phyloP scores from a whole-genome alignment of 768 basidiomycete genomes.

The Phylloporus arenicola region DNA sequence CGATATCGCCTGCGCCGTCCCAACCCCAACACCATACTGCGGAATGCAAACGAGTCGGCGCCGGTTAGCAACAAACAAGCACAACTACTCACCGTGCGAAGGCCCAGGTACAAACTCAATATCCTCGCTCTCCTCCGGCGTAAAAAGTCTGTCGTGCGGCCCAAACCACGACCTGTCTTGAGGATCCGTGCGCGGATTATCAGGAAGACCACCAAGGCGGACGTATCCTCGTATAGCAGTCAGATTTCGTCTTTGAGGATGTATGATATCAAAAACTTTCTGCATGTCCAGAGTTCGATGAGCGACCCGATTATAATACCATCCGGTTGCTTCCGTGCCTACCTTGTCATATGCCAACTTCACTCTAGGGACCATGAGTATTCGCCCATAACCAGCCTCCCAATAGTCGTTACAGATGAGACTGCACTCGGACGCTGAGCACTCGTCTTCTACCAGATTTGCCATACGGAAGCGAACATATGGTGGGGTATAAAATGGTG shows the following conservation, averaged over 20 bases:
- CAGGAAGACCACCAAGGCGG: conserved; percentile 92
- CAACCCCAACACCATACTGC: conserved; percentile 99
- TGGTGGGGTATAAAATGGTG: conserved; percentile 88
- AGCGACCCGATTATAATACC: background rate
- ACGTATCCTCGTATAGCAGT: conserved; percentile 94
- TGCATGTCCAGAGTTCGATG: conserved; percentile 28
- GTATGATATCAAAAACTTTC: conserved; percentile 94
- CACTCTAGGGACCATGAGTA: conserved; percentile 96
- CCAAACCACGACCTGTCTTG: conserved; percentile 99
- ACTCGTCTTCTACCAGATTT: conserved; percentile 78
- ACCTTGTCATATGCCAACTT: conserved; percentile 94
- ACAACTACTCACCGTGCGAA: conserved; percentile 56
- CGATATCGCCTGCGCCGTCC: conserved; percentile 97
- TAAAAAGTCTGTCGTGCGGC: conserved; percentile 92
- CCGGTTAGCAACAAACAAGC: background rate
- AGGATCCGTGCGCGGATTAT: conserved; percentile 93
- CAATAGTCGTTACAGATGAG: conserved; percentile 99
- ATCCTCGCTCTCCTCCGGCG: conserved; percentile 75
- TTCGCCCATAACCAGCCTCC: conserved; percentile 91
- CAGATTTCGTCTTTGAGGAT: conserved; percentile 83
- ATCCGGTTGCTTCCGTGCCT: conserved; percentile 17
- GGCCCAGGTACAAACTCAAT: conserved; percentile 79
- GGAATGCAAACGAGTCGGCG: background rate
- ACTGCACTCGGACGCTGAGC: conserved; percentile 92
- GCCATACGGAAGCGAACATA: conserved; percentile 97